A percentile compares a stretch with the other conserved stretches of the same genome.
These are phyloP conservation scores for Monoraphidium neglectum DNA, from an alignment of 139 green algal species.

Conservation along the genomic window DNA sequence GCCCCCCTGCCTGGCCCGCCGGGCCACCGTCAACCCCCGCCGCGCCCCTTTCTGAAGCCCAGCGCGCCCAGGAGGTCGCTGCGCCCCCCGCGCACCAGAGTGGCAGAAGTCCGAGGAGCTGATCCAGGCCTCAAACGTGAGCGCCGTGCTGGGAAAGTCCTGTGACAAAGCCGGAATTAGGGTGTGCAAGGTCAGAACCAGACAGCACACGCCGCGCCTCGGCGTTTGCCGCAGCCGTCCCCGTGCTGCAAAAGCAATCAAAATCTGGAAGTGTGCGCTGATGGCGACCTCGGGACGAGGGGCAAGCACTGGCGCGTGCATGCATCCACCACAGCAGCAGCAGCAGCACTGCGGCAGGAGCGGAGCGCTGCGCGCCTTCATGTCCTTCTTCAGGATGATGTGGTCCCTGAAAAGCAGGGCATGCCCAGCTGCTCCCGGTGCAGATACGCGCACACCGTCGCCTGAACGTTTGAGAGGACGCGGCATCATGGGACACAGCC, in stretches of 20 bases:
- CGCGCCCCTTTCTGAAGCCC: too few species aligned
- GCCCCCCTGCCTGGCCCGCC: too few species aligned
- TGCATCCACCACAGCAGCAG: not conserved
- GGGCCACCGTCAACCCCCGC: too few species aligned
- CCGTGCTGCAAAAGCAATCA: too few species aligned
- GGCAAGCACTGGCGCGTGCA: not conserved
- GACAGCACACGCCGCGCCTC: too few species aligned
- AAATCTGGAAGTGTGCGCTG: too few species aligned
- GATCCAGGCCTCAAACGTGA: slow-evolving; percentile 91
- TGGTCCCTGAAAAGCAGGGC: slow-evolving; percentile 81
- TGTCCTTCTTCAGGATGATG: slow-evolving; percentile 70
- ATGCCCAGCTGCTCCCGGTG: slow-evolving; percentile 68
- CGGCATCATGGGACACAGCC: not conserved
- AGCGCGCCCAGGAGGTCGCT: too few species aligned
- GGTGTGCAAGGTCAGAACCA: too few species aligned
- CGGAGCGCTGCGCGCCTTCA: slow-evolving; percentile 51
- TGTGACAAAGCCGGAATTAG: slow-evolving; percentile 31
- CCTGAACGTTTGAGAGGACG: not conserved
- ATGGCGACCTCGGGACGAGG: too few species aligned
- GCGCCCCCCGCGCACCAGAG: slow-evolving; percentile 53
- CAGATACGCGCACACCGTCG: not conserved
- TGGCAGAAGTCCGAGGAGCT: slow-evolving; percentile 84
- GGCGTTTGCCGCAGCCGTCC: too few species aligned
- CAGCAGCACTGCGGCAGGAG: not conserved
- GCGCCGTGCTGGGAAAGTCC: slow-evolving; percentile 62